Conservation (phyloP, 164 flowering plant species). For the Tetracentron sinense region DNA sequence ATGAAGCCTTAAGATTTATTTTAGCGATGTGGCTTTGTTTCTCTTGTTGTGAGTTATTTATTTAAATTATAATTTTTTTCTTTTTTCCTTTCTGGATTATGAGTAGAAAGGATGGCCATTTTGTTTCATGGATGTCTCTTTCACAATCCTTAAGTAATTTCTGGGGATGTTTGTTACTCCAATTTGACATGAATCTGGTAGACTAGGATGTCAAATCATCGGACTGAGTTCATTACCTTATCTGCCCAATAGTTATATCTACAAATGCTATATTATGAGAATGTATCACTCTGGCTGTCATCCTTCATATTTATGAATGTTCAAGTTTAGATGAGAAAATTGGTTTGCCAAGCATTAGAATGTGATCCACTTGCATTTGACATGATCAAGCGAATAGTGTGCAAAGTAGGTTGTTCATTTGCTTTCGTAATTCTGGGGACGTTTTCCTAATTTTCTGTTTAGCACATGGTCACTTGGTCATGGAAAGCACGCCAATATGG, state of each 20-base stretch:
- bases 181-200: not conserved
- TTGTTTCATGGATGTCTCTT: not conserved
- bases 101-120: not conserved
- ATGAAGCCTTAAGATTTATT: conserved; percentile 19
- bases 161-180: not conserved
- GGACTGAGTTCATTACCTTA: not conserved
- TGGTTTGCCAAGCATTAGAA: too few species aligned
- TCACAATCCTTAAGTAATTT: not conserved
- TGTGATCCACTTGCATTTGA: too few species aligned
- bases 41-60: not conserved
- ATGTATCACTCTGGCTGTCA: too few species aligned
- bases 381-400: too few species aligned
- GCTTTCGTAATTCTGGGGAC: not conserved
- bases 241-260: not conserved
- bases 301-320: too few species aligned
- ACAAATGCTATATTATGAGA: too few species aligned
- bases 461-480: not conserved
- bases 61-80: not conserved
- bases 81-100: not conserved
- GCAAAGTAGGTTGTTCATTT: too few species aligned
- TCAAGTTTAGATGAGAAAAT: too few species aligned
- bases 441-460: not conserved
- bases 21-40: conserved; percentile 12
- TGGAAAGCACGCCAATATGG: not conserved
- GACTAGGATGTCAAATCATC: not conserved